Base-by-base conservation (phyloP, 805 yeast genomes). In the Metschnikowia matae region DNA sequence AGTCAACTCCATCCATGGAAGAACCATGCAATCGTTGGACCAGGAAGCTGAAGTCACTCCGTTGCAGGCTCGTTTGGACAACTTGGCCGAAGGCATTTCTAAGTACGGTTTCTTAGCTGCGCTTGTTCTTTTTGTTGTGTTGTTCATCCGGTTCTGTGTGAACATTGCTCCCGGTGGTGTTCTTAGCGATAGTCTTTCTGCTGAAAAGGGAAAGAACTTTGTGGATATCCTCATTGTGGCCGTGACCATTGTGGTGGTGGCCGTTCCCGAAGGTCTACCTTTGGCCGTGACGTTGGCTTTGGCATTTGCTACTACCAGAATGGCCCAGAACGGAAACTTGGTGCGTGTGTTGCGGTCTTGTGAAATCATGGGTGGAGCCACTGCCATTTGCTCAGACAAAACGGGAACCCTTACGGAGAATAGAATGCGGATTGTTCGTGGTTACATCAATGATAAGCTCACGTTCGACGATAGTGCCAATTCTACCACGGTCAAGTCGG, bases 181-280 rank as follows among this genome's bases (percentile, higher is more conserved):
- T 23, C 77, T 74, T 51, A 64, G 78, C 52, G 64, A 67, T 44
- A 50, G 78, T 6, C 65, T 80, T 0, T 69, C 88, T 6, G 80
- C 96, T 6, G 80, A 84, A 62, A 91, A 90, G 70, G 97, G 96
- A 57, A 82, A 88, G 49, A 79, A 79, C 57, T 91, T 91, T 59
- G 74, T 94, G 72, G 85, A 89, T 61, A 87, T 92, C 50, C 75
- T 94, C 53, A 94, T 94, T 62, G 89, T 94, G 21, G 86, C 98
- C 0, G 87, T 94, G 53, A 90, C 99, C 0, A 80, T 94, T 59
- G 83, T 94, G 29, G 99, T 92, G 14, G 99, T 94, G 46, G 99
- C 99, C 0, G 96, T 94, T n/a, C 99, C 99, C 3, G 99, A 94
- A 70, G 99, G 99, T 54, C 78, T 94, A 50, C 99, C 99, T 1